phyloP scores from a whole-genome alignment of 148 eudicot species.

The Nyssa sinensis region DNA sequence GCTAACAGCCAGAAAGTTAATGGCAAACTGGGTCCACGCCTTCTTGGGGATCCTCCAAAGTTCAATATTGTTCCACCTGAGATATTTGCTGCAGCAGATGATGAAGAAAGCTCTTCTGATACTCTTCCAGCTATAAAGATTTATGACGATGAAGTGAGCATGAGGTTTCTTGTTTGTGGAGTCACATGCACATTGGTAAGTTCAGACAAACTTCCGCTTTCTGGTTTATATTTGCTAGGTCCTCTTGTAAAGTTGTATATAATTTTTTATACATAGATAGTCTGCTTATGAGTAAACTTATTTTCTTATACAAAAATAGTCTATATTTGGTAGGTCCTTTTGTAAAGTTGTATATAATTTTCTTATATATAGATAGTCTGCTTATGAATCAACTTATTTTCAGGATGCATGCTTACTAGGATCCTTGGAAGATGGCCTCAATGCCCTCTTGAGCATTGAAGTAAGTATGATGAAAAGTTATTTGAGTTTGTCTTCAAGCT shows the following conservation, averaged over 20 bases:
- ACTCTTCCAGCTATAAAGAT: conserved; percentile 74
- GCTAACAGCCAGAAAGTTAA: conserved; percentile 27
- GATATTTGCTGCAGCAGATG: conserved; percentile 53
- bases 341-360: conserved; percentile 16
- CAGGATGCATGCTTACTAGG: conserved; percentile 77
- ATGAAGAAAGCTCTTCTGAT: conserved; percentile 57
- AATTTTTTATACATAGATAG: conserved; percentile 3
- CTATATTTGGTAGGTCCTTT: conserved; percentile 20
- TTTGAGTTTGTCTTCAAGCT: not conserved
- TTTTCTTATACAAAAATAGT: too few species aligned
- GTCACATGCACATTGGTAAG: conserved; percentile 64
- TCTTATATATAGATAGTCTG: not conserved
- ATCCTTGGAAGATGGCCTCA: conserved; percentile 88
- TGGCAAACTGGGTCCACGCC: conserved; percentile 61
- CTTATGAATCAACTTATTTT: conserved; percentile 22
- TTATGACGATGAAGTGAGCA: conserved; percentile 72
- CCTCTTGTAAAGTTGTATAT: conserved; percentile 11
- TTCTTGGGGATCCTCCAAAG: conserved; percentile 82
- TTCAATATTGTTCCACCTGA: conserved; percentile 62
- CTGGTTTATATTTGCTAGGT: not conserved
- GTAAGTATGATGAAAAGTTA: conserved; percentile 46
- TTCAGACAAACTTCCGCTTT: conserved; percentile 4
- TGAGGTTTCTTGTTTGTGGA: conserved; percentile 88
- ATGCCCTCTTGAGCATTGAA: conserved; percentile 84
- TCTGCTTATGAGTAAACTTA: too few species aligned